Evolutionary conservation across 805 yeast genomes (phyloP).

Genomic region (Kodamaea jinghongensis): DNA sequence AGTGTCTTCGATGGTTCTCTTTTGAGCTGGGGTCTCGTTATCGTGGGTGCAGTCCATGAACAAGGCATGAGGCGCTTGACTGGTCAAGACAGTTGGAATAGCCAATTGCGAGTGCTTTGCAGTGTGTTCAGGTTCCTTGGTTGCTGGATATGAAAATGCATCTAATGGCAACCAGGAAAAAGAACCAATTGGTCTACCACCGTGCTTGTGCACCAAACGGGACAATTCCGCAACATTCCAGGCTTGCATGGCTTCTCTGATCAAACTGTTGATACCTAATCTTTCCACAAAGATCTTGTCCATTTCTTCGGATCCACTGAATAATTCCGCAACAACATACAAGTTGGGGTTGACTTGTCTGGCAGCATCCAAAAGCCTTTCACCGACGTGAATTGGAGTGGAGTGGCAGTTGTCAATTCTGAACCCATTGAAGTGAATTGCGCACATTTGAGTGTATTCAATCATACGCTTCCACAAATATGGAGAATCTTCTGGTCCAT

Average conservation of each 20-base stretch:
- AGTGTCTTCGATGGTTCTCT: conserved; percentile 91
- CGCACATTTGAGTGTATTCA: conserved; percentile 67
- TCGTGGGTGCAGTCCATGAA: conserved; percentile 99
- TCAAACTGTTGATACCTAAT: conserved; percentile 81
- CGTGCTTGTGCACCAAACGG: conserved; percentile 82
- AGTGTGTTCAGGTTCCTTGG: conserved; percentile 30
- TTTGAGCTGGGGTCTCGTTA: conserved; percentile 84
- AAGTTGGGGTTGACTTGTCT: conserved; percentile 79
- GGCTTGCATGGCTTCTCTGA: conserved; percentile 97
- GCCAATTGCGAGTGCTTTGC: conserved; percentile 52
- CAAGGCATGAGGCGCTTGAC: conserved; percentile 85
- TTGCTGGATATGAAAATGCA: conserved; percentile 65
- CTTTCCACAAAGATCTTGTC: conserved; percentile 90
- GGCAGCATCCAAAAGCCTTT: conserved; percentile 81
- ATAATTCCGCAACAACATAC: conserved; percentile 91
- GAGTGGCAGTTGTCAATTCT: conserved; percentile 96
- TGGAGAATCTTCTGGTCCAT: conserved; percentile 77
- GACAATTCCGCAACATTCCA: conserved; percentile 86
- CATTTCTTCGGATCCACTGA: conserved; percentile 87
- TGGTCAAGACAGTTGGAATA: conserved; percentile 61
- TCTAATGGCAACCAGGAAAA: conserved; percentile 77
- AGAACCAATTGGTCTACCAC: conserved; percentile 95
- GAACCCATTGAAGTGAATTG: conserved; percentile 77
- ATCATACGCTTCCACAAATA: conserved; percentile 86
- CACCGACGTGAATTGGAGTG: conserved; percentile 94